Evolutionary conservation across 2,329 filamentous ascomycete genomes (phyloP).

Genomic region (Botrytis elliptica): DNA sequence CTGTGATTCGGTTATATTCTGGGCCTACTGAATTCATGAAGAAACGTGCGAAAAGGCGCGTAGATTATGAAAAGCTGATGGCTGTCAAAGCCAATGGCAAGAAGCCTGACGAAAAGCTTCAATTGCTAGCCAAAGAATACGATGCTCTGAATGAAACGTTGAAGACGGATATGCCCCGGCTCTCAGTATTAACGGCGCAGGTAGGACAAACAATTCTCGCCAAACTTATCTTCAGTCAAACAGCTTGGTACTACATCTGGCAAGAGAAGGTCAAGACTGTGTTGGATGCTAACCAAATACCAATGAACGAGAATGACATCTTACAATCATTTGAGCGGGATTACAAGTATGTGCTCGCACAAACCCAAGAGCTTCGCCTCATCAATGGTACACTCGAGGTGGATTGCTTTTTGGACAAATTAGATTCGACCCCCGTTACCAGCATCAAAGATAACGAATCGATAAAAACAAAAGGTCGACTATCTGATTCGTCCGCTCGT

Average conservation of each 20-base stretch:
- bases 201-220: slow-evolving; percentile 79
- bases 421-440: slow-evolving; percentile 34
- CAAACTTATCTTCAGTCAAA: slow-evolving; percentile 82
- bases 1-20: slow-evolving; percentile 75
- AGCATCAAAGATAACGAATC: slow-evolving; percentile 9
- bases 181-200: slow-evolving; percentile 78
- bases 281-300: slow-evolving; percentile 62
- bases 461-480: slow-evolving; percentile 29
- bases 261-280: slow-evolving; percentile 77
- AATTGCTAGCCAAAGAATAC: slow-evolving; percentile 84
- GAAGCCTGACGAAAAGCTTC: slow-evolving; percentile 81
- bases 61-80: slow-evolving; percentile 82
- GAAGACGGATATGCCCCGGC: slow-evolving; percentile 84
- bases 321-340: slow-evolving; percentile 75
- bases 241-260: slow-evolving; percentile 79
- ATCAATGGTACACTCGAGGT: slow-evolving; percentile 65
- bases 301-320: slow-evolving; percentile 70
- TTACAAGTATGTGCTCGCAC: slow-evolving; percentile 72
- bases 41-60: slow-evolving; percentile 87
- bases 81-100: slow-evolving; percentile 77
- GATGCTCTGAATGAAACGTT: slow-evolving; percentile 81
- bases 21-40: slow-evolving; percentile 87
- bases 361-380: slow-evolving; percentile 69
- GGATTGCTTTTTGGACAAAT: slow-evolving; percentile 8
- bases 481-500: slow-evolving; percentile 42